phyloP scores from a whole-genome alignment of 176 grass and related monocot species.

The Paspalum notatum region DNA sequence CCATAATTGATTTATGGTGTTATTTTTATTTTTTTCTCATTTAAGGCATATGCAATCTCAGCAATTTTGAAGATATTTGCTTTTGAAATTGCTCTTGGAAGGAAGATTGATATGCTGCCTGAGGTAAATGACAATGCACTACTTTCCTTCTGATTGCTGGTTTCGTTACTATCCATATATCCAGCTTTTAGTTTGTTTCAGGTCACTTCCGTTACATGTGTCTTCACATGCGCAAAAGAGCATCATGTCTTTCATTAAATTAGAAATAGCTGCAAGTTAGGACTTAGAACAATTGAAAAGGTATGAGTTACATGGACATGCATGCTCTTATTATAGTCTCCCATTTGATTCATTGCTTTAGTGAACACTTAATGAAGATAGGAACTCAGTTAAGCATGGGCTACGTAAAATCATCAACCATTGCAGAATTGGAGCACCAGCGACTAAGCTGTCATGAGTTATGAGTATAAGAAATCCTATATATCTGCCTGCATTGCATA shows the following conservation, averaged over 20 bases:
- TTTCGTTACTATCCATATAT: background rate
- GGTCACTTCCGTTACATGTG: slow-evolving; percentile 19
- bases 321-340: slow-evolving; percentile 6
- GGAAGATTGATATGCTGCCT: slow-evolving; percentile 83
- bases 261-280: background rate
- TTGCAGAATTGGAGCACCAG: background rate
- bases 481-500: slow-evolving; percentile 17
- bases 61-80: slow-evolving; percentile 95
- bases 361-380: background rate
- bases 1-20: background rate
- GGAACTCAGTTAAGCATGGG: background rate
- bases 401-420: background rate
- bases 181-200: slow-evolving; percentile 9
- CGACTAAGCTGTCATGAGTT: slow-evolving; percentile 7
- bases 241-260: slow-evolving; percentile 17
- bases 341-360: slow-evolving; percentile 4
- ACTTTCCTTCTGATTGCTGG: background rate
- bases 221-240: slow-evolving; percentile 28
- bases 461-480: background rate
- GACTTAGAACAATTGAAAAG: background rate
- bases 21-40: slow-evolving; percentile 32
- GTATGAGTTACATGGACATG: slow-evolving; percentile 13
- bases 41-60: slow-evolving; percentile 91
- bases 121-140: slow-evolving; percentile 68
- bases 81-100: slow-evolving; percentile 89